Evolutionary conservation across 2,329 filamentous ascomycete species (phyloP).

Genomic region (Onygena corvina): DNA sequence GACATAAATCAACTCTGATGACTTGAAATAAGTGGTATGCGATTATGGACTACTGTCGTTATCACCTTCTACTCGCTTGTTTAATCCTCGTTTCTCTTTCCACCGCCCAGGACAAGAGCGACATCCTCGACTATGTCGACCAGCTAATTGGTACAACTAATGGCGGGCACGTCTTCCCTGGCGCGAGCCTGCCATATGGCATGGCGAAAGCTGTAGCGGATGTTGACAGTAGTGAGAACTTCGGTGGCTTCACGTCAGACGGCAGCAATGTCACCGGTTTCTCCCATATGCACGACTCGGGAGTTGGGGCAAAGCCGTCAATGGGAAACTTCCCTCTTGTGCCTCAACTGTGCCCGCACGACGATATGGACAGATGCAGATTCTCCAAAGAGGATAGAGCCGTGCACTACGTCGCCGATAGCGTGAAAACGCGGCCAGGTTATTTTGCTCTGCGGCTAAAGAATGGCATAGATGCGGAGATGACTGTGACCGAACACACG

Average conservation of each 20-base stretch:
- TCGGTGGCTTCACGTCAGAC: constrained; percentile 47
- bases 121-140: constrained; percentile 32
- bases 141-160: constrained; percentile 45
- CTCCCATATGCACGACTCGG: constrained; percentile 42
- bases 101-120: neutral
- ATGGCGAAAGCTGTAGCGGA: constrained; percentile 48
- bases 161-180: constrained; percentile 45
- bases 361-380: constrained; percentile 50
- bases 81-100: neutral
- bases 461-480: constrained; percentile 49
- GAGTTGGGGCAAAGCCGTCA: constrained; percentile 45
- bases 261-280: constrained; percentile 41
- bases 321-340: constrained; percentile 65
- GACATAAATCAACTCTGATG: neutral
- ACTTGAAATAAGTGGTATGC: neutral
- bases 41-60: neutral
- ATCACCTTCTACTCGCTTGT: neutral
- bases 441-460: constrained; percentile 52
- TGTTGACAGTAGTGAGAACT: constrained; percentile 40
- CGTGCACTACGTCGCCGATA: constrained; percentile 38
- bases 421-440: constrained; percentile 48
- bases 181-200: constrained; percentile 44
- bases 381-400: constrained; percentile 46
- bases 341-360: constrained; percentile 50
- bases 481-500: constrained; percentile 55